These are phyloP conservation scores for Schizophyllum amplum DNA, from an alignment of 1,284 basidiomycete genomes.

Conservation along the genomic window DNA sequence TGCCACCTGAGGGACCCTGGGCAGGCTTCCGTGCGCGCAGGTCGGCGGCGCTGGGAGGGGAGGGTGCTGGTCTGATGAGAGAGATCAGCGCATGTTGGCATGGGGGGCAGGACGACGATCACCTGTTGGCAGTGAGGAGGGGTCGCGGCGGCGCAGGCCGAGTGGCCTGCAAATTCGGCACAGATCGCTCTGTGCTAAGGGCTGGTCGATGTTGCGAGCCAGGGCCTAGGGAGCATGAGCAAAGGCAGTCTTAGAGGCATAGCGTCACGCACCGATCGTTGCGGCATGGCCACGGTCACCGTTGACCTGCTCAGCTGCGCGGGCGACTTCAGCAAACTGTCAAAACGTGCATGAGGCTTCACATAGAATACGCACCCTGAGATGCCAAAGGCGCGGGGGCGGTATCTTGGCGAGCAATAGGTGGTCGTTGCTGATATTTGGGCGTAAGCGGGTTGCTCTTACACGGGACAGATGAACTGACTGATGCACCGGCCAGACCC, in stretches of 20 bases:
- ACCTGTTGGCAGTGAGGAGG: slow-evolving; percentile 36
- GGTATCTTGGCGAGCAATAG: slow-evolving; percentile 50
- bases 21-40: slow-evolving; percentile 53
- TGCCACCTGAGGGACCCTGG: slow-evolving; percentile 31
- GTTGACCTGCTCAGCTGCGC: too few relatives aligned
- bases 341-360: too few relatives aligned
- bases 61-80: neutral
- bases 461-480: neutral
- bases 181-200: too few relatives aligned
- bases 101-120: slow-evolving; percentile 41
- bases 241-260: too few relatives aligned
- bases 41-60: slow-evolving; percentile 42
- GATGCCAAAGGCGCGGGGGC: slow-evolving; percentile 25
- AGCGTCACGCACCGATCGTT: too few relatives aligned
- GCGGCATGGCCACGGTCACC: too few relatives aligned
- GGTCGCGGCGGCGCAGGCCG: slow-evolving; percentile 41
- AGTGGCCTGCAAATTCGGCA: slow-evolving; percentile 23
- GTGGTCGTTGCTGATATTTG: slow-evolving; percentile 28
- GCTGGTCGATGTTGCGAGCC: too few relatives aligned
- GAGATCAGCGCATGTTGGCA: slow-evolving; percentile 29
- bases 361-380: too few relatives aligned
- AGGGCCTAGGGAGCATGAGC: too few relatives aligned
- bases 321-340: too few relatives aligned
- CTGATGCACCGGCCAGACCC: slow-evolving; percentile 58
- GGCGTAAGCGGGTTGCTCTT: too few relatives aligned